Conservation (phyloP, 306 rosid species). For the Hippophae tibetana region DNA sequence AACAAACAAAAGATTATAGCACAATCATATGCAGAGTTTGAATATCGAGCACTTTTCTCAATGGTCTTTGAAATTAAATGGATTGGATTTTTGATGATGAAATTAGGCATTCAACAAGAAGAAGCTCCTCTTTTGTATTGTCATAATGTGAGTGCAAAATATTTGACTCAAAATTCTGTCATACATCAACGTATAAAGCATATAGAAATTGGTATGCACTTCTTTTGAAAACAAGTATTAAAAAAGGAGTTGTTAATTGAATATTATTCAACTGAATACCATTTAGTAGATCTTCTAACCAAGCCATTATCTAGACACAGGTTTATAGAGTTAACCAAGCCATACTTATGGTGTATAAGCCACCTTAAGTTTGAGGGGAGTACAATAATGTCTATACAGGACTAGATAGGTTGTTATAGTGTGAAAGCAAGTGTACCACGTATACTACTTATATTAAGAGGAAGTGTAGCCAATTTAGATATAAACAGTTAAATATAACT, state of each 20-base stretch:
- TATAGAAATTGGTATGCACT: neutral
- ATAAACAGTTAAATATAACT: too few relatives aligned
- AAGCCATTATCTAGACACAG: neutral
- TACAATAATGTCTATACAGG: too few relatives aligned
- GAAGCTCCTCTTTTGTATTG: neutral
- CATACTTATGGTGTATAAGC: too few relatives aligned
- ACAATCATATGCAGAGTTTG: neutral
- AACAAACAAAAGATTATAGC: neutral
- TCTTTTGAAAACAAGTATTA: neutral
- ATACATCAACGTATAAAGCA: neutral
- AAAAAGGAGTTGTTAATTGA: neutral
- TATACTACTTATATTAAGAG: too few relatives aligned
- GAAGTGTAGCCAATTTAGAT: too few relatives aligned
- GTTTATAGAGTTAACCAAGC: too few relatives aligned
- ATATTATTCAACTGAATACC: neutral
- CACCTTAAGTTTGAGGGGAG: too few relatives aligned
- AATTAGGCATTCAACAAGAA: too few relatives aligned
- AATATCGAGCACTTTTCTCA: neutral
- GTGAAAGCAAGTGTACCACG: too few relatives aligned
- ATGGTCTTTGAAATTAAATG: neutral
- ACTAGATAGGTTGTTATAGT: too few relatives aligned
- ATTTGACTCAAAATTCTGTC: neutral
- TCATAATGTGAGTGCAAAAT: neutral
- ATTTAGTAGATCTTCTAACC: neutral
- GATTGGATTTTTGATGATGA: too few relatives aligned